phyloP scores from a whole-genome alignment of 345 rosid genomes.

The Geranium rotundifolium region DNA sequence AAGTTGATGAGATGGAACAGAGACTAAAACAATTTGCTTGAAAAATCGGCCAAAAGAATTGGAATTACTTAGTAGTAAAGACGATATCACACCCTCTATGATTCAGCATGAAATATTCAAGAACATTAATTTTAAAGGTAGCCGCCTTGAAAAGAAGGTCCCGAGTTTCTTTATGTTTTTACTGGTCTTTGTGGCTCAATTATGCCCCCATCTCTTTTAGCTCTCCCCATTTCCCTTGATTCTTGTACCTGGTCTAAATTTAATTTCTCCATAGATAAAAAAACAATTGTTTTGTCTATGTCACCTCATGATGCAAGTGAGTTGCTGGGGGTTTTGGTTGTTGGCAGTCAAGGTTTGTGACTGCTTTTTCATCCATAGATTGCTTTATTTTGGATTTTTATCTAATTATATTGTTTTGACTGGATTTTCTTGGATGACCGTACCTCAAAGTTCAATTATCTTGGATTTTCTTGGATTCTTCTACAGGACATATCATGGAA shows the following conservation, averaged over 20 bases:
- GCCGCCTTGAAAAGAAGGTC: slow-evolving; percentile 68
- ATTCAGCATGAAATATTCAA: slow-evolving; percentile 23
- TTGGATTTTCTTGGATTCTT: slow-evolving; percentile 6
- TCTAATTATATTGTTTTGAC: slow-evolving; percentile 4
- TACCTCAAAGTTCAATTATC: not conserved
- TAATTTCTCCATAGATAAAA: slow-evolving; percentile 38
- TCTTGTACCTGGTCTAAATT: not conserved
- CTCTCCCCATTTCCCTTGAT: slow-evolving; percentile 4
- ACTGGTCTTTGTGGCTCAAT: slow-evolving; percentile 1
- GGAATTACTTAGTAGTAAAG: slow-evolving; percentile 37
- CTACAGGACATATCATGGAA: slow-evolving; percentile 50
- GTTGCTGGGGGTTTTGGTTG: slow-evolving; percentile 54
- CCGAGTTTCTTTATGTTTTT: not conserved
- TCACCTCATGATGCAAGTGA: slow-evolving; percentile 46
- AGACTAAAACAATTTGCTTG: slow-evolving; percentile 35
- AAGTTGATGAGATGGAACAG: slow-evolving; percentile 19
- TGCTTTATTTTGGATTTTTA: not conserved
- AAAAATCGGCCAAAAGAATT: slow-evolving; percentile 54
- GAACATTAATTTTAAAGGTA: slow-evolving; percentile 48
- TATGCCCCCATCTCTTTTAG: too few species aligned
- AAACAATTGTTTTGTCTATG: slow-evolving; percentile 56
- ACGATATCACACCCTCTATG: slow-evolving; percentile 17
- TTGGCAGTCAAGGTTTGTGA: slow-evolving; percentile 63
- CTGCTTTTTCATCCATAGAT: slow-evolving; percentile 7
- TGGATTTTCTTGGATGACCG: not conserved